Conservation (phyloP, 768 basidiomycete genomes). For the Trametopsis cervina region DNA sequence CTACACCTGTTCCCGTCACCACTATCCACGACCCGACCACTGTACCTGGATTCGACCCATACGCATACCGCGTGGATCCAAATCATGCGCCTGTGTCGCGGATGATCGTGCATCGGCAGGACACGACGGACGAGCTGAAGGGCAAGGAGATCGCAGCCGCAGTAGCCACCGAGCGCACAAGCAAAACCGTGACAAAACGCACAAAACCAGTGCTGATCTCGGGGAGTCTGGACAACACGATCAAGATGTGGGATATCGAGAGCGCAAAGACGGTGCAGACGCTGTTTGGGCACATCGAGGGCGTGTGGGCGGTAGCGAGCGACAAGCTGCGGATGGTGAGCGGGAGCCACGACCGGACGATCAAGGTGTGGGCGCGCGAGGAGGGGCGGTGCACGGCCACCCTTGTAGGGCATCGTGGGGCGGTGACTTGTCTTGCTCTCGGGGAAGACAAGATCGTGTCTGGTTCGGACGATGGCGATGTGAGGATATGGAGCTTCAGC, state of each 20-base stretch:
- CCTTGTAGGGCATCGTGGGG: conserved; percentile 88
- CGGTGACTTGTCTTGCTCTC: conserved; percentile 85
- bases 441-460: conserved; percentile 95
- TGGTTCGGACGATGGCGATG: conserved; percentile 88
- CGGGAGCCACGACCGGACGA: conserved; percentile 93
- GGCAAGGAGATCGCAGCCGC: conserved; percentile 2
- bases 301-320: conserved; percentile 93
- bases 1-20: background rate
- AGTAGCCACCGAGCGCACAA: background rate
- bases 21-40: background rate
- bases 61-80: conserved; percentile 3
- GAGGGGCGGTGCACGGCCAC: conserved; percentile 84
- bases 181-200: conserved; percentile 14
- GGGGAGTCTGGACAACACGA: conserved; percentile 89
- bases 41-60: conserved; percentile 6
- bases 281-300: conserved; percentile 96
- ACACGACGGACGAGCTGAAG: background rate
- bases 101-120: conserved; percentile 2
- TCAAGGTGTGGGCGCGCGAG: conserved; percentile 96
- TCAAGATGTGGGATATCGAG: conserved; percentile 95
- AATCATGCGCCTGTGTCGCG: conserved; percentile 1
- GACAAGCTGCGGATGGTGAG: conserved; percentile 90
- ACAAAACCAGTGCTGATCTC: conserved; percentile 73
- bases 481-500: conserved; percentile 66
- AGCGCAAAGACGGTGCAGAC: conserved; percentile 71